Conservation (phyloP, 2,329 filamentous ascomycete species). For the Aspergillus sp. region DNA sequence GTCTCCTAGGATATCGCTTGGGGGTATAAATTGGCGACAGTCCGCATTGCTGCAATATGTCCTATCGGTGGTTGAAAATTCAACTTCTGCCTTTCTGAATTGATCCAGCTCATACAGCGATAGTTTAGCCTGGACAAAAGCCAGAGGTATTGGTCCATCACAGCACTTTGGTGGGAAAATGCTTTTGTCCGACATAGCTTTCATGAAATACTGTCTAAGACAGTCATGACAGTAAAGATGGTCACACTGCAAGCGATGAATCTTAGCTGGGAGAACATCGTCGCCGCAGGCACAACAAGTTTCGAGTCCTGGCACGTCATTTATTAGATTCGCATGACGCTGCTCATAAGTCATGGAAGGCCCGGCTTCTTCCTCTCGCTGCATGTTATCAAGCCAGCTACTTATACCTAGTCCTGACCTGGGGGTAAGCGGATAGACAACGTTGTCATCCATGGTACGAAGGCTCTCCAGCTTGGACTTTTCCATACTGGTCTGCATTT, state of each 20-base stretch:
- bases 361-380: not conserved
- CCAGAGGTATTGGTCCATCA: not conserved
- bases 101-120: not conserved
- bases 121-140: not conserved
- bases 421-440: not conserved
- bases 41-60: conserved; percentile 4
- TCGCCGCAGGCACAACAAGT: conserved; percentile 3
- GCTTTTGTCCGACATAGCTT: conserved; percentile 1
- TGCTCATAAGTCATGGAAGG: not conserved
- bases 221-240: conserved; percentile 6
- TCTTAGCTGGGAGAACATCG: not conserved
- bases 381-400: not conserved
- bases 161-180: conserved; percentile 11
- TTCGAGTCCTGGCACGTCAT: not conserved
- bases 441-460: not conserved
- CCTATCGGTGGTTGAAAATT: conserved; percentile 1
- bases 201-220: not conserved
- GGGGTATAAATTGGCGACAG: conserved; percentile 2
- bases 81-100: not conserved
- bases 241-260: not conserved
- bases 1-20: not conserved
- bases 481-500: not conserved
- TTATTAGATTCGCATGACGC: not conserved
- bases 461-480: not conserved
- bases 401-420: not conserved